A percentile compares a stretch with the other conserved stretches of the same genome.
phyloP scores from a whole-genome alignment of 1,284 basidiomycete genomes.

The Apiotrichum akiyoshidainum region DNA sequence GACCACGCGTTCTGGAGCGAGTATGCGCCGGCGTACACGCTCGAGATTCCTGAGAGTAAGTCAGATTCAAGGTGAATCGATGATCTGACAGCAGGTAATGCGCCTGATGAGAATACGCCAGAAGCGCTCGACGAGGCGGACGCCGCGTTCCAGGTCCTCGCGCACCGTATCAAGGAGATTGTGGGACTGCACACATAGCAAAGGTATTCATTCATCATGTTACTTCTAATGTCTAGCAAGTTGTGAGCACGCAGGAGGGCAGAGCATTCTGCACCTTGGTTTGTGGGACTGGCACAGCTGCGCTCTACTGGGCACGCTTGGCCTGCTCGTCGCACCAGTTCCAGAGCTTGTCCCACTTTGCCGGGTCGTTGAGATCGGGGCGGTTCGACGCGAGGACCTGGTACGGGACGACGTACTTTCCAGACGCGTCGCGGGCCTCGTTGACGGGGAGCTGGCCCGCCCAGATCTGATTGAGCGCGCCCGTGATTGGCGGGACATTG shows the following conservation, averaged over 20 bases:
- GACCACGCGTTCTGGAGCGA: slow-evolving; percentile 65
- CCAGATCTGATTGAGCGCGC: slow-evolving; percentile 52
- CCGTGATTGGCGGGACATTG: slow-evolving; percentile 34
- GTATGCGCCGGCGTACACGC: slow-evolving; percentile 72
- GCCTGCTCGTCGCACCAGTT: slow-evolving; percentile 35
- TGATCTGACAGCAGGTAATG: slow-evolving; percentile 55
- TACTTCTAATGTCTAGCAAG: neutral
- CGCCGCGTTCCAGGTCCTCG: slow-evolving; percentile 25
- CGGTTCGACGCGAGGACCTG: slow-evolving; percentile 29
- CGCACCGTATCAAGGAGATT: slow-evolving; percentile 28
- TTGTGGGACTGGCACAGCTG: slow-evolving; percentile 59
- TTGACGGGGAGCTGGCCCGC: slow-evolving; percentile 54
- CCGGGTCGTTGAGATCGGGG: slow-evolving; percentile 33
- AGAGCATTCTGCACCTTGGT: neutral
- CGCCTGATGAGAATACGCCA: slow-evolving; percentile 66
- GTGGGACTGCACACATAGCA: slow-evolving; percentile 7
- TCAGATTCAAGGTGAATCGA: neutral
- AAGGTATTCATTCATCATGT: no score
- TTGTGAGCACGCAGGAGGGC: neutral
- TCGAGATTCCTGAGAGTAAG: slow-evolving; percentile 62
- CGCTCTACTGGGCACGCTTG: slow-evolving; percentile 38
- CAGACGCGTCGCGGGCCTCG: slow-evolving; percentile 32
- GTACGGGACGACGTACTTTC: slow-evolving; percentile 46
- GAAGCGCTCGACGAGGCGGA: slow-evolving; percentile 52
- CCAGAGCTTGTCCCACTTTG: slow-evolving; percentile 37